Evolutionary conservation across 2,329 filamentous ascomycete genomes (phyloP).

Genomic region (Arthroderma sp.): DNA sequence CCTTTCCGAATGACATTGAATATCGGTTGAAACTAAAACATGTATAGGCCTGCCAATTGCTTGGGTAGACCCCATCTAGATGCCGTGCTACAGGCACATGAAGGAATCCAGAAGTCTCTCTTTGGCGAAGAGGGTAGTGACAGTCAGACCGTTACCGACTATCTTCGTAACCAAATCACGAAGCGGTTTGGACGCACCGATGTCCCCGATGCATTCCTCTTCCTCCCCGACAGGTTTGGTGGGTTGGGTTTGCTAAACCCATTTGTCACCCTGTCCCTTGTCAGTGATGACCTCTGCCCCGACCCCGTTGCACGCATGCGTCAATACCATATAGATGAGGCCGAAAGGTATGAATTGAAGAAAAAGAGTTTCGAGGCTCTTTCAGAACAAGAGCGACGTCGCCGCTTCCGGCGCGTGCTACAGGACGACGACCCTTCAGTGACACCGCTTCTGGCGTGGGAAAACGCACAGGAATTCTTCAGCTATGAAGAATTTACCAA

Average conservation of each 20-base stretch:
- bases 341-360: constrained; percentile 10
- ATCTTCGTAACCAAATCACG: constrained; percentile 37
- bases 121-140: constrained; percentile 25
- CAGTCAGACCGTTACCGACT: constrained; percentile 32
- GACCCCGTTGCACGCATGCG: constrained; percentile 16
- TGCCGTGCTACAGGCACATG: constrained; percentile 34
- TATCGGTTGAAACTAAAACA: background rate
- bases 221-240: constrained; percentile 34
- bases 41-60: constrained; percentile 30
- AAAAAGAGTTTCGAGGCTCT: constrained; percentile 16
- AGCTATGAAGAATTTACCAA: constrained; percentile 24
- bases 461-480: constrained; percentile 17
- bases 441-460: constrained; percentile 6
- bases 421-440: constrained; percentile 6
- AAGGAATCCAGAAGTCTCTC: constrained; percentile 33
- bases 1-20: background rate
- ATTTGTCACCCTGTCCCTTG: constrained; percentile 30
- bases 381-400: constrained; percentile 7
- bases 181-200: constrained; percentile 35
- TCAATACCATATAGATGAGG: constrained; percentile 16
- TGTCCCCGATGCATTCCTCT: constrained; percentile 35
- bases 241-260: constrained; percentile 37
- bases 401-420: constrained; percentile 7
- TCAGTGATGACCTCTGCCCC: constrained; percentile 19
- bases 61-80: constrained; percentile 38